Base-by-base conservation (phyloP, 2,329 filamentous ascomycete genomes). In the Aspergillus brasiliensis region DNA sequence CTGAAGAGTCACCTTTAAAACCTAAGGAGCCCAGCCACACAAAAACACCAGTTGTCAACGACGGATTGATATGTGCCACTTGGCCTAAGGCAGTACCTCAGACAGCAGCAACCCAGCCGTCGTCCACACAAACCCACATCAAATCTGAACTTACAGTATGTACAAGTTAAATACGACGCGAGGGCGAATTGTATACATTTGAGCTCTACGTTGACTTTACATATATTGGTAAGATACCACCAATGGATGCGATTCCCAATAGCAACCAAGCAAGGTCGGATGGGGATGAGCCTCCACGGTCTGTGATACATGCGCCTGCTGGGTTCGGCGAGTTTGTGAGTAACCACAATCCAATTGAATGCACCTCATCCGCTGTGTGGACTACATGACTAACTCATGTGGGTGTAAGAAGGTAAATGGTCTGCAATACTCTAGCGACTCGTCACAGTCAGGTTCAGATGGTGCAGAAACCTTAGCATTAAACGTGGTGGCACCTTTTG, bases 241-340 rank as follows among this genome's bases (percentile, higher is more conserved):
- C 71, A 23, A 59, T 62, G 21, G 67, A 64, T 48, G 57, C 62
- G 38, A 51, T 56, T 57, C 59, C 58, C 7, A 57, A 56, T n/a
- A 63, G 59, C 19, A 62, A 59, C 23, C 62, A 59, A 55, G 40
- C 62, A 52, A 78, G 80, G 56, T 84, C 84, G 23, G 88, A 87
- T 62, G 91, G 96, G 65, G 91, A 93, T 57, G 77, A 78, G 54
- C 72, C 77, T 66, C 89, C 92, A 23, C 84, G 91, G 56, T 97
- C 93, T 1, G 93, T 96, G 57, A 97, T 97, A 67, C 93, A 97
- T 81, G 91, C 91, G 15, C 92, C 93, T 0, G 84, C 91, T 65
- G 91, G 89, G 62, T 97, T 95, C 75, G 84, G 86, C 58, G 86
- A 86, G 67, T 96, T 95, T 85, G 91, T 95, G 75, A 72, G 85